phyloP scores from a whole-genome alignment of 2,329 filamentous ascomycete genomes.

The Cordyceps tenuipes region DNA sequence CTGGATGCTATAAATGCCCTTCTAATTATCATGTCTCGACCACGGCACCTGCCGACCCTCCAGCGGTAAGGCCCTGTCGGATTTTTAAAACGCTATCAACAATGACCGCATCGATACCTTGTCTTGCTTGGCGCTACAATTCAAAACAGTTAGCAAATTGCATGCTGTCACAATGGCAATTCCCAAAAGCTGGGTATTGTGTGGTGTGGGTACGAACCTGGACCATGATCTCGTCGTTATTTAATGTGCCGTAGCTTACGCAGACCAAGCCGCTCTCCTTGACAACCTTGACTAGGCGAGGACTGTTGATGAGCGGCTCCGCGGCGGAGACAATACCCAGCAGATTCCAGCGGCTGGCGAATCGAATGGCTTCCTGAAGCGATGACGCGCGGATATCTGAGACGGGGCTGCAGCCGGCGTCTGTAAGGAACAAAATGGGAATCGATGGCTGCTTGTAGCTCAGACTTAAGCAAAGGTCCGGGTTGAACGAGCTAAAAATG shows the following conservation, averaged over 20 bases:
- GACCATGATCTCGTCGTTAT: conserved; percentile 81
- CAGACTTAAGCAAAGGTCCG: conserved; percentile 87
- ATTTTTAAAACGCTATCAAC: conserved; percentile 93
- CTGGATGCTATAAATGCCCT: background rate
- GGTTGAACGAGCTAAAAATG: conserved; percentile 96
- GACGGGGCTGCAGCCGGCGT: conserved; percentile 72
- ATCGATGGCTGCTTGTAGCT: conserved; percentile 97
- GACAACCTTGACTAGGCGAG: conserved; percentile 80
- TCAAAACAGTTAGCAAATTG: background rate
- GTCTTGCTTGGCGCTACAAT: conserved; percentile 71
- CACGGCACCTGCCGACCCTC: conserved; percentile 7
- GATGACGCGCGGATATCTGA: conserved; percentile 86
- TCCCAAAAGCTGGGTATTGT: background rate
- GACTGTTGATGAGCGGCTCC: conserved; percentile 80
- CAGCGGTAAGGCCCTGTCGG: conserved; percentile 69
- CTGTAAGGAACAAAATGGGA: conserved; percentile 87
- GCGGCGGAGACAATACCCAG: conserved; percentile 86
- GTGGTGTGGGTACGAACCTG: conserved; percentile 45
- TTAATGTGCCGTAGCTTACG: conserved; percentile 84
- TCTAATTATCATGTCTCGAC: background rate
- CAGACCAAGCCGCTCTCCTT: conserved; percentile 93
- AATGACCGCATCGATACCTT: conserved; percentile 96
- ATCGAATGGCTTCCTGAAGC: conserved; percentile 90
- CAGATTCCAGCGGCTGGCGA: conserved; percentile 90
- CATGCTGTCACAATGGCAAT: background rate